A percentile compares a stretch with the other conserved stretches of the same genome.
These are phyloP conservation scores for Helicocarpus griseus DNA, from an alignment of 2,329 filamentous ascomycete species.

Conservation along the genomic window DNA sequence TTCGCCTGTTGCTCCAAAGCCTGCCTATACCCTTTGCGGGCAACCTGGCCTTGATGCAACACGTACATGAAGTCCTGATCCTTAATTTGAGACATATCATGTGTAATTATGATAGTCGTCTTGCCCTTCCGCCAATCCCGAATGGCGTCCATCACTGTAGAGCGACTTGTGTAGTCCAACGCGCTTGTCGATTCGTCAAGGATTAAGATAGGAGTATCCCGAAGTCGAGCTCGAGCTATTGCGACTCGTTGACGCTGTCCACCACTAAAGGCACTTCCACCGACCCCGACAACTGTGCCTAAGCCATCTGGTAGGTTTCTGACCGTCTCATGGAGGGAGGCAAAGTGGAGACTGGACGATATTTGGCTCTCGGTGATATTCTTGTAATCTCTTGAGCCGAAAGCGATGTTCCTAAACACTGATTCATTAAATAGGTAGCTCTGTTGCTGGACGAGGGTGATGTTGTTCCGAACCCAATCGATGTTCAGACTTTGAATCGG, in stretches of 20 bases:
- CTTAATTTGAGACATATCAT: conserved; percentile 69
- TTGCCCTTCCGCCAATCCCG: conserved; percentile 66
- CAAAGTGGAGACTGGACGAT: conserved; percentile 52
- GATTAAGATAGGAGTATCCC: conserved; percentile 71
- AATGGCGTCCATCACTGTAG: conserved; percentile 62
- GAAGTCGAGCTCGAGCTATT: conserved; percentile 65
- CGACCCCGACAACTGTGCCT: conserved; percentile 59
- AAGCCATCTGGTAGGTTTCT: conserved; percentile 57
- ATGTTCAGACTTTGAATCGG: conserved; percentile 53
- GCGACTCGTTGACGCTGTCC: conserved; percentile 77
- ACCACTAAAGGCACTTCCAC: conserved; percentile 66
- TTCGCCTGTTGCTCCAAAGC: conserved; percentile 38
- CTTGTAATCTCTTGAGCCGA: conserved; percentile 50
- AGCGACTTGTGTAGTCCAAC: conserved; percentile 63
- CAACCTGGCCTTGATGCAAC: conserved; percentile 58
- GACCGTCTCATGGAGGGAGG: conserved; percentile 60
- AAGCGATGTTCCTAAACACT: conserved; percentile 65
- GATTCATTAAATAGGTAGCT: conserved; percentile 75
- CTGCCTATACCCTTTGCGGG: conserved; percentile 57
- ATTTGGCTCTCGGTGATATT: conserved; percentile 47
- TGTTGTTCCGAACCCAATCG: conserved; percentile 64
- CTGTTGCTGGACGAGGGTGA: conserved; percentile 74
- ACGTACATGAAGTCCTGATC: conserved; percentile 70
- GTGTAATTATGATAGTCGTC: conserved; percentile 89
- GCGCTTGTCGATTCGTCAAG: conserved; percentile 85